Evolutionary conservation across 768 basidiomycete genomes (phyloP).

Genomic region (Lactifluus pinguis): DNA sequence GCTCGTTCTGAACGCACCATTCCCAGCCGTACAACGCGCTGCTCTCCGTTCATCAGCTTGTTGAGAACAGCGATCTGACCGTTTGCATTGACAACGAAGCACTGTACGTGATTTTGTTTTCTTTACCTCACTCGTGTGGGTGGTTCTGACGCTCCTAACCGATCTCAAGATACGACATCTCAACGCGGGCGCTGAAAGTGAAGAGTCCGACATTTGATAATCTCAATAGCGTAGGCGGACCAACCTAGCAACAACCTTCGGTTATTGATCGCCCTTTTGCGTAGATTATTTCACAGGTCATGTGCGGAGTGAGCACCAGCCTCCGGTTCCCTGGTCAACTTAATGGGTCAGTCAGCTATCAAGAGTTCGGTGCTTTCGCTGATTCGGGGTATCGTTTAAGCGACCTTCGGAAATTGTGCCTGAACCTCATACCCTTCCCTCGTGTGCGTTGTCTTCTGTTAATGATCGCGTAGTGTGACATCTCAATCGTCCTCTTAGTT

Average conservation of each 20-base stretch:
- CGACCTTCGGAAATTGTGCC: conserved; percentile 80
- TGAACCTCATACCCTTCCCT: conserved; percentile 96
- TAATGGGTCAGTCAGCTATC: conserved; percentile 52
- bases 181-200: conserved; percentile 53
- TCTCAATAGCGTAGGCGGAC: conserved; percentile 52
- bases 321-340: conserved; percentile 90
- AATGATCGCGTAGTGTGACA: background rate
- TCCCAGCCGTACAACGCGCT: conserved; percentile 71
- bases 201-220: conserved; percentile 54
- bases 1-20: background rate
- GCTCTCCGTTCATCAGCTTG: conserved; percentile 80
- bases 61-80: conserved; percentile 78
- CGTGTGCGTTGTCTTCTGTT: conserved; percentile 41
- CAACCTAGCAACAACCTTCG: background rate
- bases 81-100: conserved; percentile 87
- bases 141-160: background rate
- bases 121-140: background rate
- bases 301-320: conserved; percentile 91
- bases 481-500: conserved; percentile 40
- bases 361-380: background rate
- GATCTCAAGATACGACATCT: conserved; percentile 57
- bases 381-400: conserved; percentile 28
- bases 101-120: conserved; percentile 37
- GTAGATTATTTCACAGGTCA: conserved; percentile 75
- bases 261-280: background rate